phyloP scores from a whole-genome alignment of 495 filamentous ascomycete genomes.

The Hyaloscypha variabilis region DNA sequence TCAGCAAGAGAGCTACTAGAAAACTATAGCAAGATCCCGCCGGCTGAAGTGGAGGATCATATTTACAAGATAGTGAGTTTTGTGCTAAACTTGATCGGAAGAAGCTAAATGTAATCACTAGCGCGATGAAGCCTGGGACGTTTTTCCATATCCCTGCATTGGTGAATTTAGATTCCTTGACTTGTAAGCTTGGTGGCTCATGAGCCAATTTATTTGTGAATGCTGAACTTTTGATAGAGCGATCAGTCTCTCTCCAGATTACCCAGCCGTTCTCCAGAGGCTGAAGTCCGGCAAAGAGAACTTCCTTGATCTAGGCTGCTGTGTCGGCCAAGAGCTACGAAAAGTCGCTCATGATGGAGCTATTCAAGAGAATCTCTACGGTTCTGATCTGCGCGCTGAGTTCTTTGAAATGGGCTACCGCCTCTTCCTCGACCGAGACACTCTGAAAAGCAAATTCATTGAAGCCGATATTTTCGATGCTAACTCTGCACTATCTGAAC shows the following conservation, averaged over 20 bases:
- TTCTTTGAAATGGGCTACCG: slow-evolving; percentile 58
- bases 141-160: slow-evolving; percentile 45
- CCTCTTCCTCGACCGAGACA: slow-evolving; percentile 49
- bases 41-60: slow-evolving; percentile 31
- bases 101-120: slow-evolving; percentile 15
- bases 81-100: not conserved
- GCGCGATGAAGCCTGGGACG: slow-evolving; percentile 42
- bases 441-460: slow-evolving; percentile 49
- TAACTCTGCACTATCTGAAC: slow-evolving; percentile 33
- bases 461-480: slow-evolving; percentile 53
- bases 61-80: slow-evolving; percentile 30
- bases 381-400: slow-evolving; percentile 44
- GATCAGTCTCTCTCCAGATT: slow-evolving; percentile 19
- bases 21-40: slow-evolving; percentile 31
- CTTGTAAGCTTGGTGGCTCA: slow-evolving; percentile 31
- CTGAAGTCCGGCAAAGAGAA: slow-evolving; percentile 26
- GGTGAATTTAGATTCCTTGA: slow-evolving; percentile 43
- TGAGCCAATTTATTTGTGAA: not conserved
- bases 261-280: slow-evolving; percentile 18
- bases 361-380: slow-evolving; percentile 42
- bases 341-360: slow-evolving; percentile 46
- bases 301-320: slow-evolving; percentile 53
- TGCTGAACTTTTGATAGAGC: slow-evolving; percentile 11
- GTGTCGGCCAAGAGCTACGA: slow-evolving; percentile 51
- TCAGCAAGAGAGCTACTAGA: slow-evolving; percentile 30